These are phyloP conservation scores for Nakaseomyces glabratus DNA, from an alignment of 1,139 yeast genomes.

Conservation along the genomic window DNA sequence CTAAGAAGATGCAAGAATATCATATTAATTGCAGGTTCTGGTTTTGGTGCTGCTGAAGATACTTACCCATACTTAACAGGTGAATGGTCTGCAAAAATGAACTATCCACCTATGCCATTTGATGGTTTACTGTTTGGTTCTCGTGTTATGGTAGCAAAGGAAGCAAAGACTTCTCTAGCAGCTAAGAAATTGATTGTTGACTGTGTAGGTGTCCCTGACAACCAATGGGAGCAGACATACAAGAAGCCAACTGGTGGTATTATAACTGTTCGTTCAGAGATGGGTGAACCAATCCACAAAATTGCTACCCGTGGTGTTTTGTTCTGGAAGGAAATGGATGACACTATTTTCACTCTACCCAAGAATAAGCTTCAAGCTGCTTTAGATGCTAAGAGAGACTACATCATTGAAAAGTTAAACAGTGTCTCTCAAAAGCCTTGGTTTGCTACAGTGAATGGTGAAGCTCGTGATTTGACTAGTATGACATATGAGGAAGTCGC, in stretches of 20 bases:
- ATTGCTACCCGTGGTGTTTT: conserved; percentile 96
- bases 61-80: conserved; percentile 97
- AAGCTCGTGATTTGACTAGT: conserved; percentile 79
- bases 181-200: conserved; percentile 89
- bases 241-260: conserved; percentile 96
- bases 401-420: conserved; percentile 75
- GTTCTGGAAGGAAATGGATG: conserved; percentile 95
- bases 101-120: conserved; percentile 97
- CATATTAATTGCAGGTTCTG: conserved; percentile 91
- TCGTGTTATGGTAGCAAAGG: conserved; percentile 95
- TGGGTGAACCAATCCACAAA: conserved; percentile 99
- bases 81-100: conserved; percentile 77
- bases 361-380: conserved; percentile 81
- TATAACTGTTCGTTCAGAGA: conserved; percentile 90
- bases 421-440: conserved; percentile 97
- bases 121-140: conserved; percentile 97
- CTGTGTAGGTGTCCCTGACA: conserved; percentile 83
- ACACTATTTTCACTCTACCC: conserved; percentile 83
- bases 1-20: conserved; percentile 88
- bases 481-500: conserved; percentile 95
- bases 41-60: conserved; percentile 94
- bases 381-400: conserved; percentile 71
- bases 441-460: conserved; percentile 66
- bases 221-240: conserved; percentile 88
- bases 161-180: conserved; percentile 85